phyloP scores from a whole-genome alignment of 1,284 basidiomycete genomes.

The Pseudozyma hubeiensis region DNA sequence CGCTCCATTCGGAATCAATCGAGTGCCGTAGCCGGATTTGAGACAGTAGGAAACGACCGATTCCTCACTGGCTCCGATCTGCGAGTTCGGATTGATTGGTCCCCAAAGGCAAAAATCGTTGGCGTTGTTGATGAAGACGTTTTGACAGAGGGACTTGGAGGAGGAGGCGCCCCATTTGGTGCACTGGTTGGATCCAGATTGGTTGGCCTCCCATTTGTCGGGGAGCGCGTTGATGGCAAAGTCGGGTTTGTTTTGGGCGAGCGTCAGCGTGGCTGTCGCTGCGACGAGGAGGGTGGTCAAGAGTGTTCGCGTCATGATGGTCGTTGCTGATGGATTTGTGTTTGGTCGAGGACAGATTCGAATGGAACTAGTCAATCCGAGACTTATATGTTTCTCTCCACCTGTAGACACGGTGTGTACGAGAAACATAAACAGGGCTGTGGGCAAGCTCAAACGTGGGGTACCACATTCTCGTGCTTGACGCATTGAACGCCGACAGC shows the following conservation, averaged over 20 bases:
- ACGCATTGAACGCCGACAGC: no score
- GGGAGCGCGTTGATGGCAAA: constrained; percentile 56
- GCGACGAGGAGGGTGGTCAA: constrained; percentile 15
- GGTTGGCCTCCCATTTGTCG: constrained; percentile 61
- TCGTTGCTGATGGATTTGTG: background rate
- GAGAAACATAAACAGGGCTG: no score
- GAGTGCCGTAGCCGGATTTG: constrained; percentile 72
- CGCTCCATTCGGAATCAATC: constrained; percentile 80
- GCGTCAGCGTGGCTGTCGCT: constrained; percentile 9
- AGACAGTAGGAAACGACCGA: constrained; percentile 79
- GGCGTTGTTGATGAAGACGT: constrained; percentile 63
- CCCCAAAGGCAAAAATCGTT: constrained; percentile 64
- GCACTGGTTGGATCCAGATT: constrained; percentile 62
- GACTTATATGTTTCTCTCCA: no score
- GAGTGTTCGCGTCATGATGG: constrained; percentile 18
- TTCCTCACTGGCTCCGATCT: constrained; percentile 70
- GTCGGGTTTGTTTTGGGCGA: constrained; percentile 45
- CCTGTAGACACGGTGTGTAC: no score
- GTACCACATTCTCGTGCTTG: no score
- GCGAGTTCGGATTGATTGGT: constrained; percentile 41
- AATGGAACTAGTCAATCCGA: no score
- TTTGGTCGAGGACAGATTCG: background rate
- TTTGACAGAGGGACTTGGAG: constrained; percentile 56
- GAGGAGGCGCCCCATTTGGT: constrained; percentile 53
- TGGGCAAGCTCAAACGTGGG: no score